These are phyloP conservation scores for Allium fistulosum DNA, from an alignment of 106 monocot species.

Conservation along the genomic window DNA sequence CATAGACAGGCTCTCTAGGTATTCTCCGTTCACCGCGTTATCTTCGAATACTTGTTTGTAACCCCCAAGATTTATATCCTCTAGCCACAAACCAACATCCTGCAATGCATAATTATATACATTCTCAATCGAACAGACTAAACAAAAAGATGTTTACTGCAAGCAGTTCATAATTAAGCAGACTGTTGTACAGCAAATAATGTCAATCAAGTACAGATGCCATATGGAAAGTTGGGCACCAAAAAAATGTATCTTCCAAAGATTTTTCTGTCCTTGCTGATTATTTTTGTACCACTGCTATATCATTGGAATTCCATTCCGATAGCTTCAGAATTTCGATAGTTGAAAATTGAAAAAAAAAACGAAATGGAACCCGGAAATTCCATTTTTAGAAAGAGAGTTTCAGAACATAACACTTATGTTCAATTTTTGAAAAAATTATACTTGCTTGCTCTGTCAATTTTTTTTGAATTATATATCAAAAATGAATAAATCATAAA, in stretches of 20 bases:
- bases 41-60: slow-evolving; percentile 83
- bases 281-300: too few relatives aligned
- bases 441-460: too few relatives aligned
- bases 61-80: slow-evolving; percentile 91
- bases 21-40: slow-evolving; percentile 89
- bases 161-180: neutral
- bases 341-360: too few relatives aligned
- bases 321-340: too few relatives aligned
- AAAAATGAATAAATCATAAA: too few relatives aligned
- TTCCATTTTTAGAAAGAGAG: too few relatives aligned
- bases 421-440: too few relatives aligned
- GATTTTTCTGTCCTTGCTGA: neutral
- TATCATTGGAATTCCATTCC: too few relatives aligned
- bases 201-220: neutral
- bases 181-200: neutral
- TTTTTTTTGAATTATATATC: too few relatives aligned
- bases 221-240: neutral
- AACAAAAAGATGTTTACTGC: neutral
- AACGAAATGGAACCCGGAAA: too few relatives aligned
- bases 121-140: neutral
- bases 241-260: neutral
- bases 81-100: slow-evolving; percentile 98
- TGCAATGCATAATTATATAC: slow-evolving; percentile 18
- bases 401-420: too few relatives aligned
- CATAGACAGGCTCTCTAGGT: slow-evolving; percentile 80